phyloP scores from a whole-genome alignment of 495 filamentous ascomycete species.

The Usnea hakonensis region DNA sequence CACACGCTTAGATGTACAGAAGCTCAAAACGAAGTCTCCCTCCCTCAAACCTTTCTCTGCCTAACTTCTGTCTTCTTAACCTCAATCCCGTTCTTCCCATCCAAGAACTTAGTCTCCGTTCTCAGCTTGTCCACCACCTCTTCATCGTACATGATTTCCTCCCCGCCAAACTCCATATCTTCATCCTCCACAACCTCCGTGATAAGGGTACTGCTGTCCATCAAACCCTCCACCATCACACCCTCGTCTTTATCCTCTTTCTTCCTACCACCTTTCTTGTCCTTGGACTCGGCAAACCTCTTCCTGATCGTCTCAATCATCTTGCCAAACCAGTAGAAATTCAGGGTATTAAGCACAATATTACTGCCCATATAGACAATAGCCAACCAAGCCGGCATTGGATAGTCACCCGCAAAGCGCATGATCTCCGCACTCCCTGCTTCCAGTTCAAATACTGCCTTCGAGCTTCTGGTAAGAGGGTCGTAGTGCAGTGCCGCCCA shows the following conservation, averaged over 20 bases:
- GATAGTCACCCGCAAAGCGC: slow-evolving; percentile 41
- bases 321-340: slow-evolving; percentile 94
- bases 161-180: slow-evolving; percentile 27
- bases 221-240: slow-evolving; percentile 23
- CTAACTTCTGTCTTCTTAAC: slow-evolving; percentile 22
- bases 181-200: slow-evolving; percentile 20
- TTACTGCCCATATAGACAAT: slow-evolving; percentile 69
- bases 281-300: slow-evolving; percentile 56
- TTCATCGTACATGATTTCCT: neutral
- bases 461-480: neutral
- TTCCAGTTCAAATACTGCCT: slow-evolving; percentile 10
- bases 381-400: slow-evolving; percentile 75
- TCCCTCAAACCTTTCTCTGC: slow-evolving; percentile 12
- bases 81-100: slow-evolving; percentile 11
- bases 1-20: neutral
- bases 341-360: slow-evolving; percentile 72
- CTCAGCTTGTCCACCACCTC: neutral
- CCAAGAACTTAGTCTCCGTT: neutral
- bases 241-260: slow-evolving; percentile 30
- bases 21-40: neutral
- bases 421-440: slow-evolving; percentile 35
- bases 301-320: slow-evolving; percentile 91
- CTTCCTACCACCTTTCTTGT: slow-evolving; percentile 12
- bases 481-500: slow-evolving; percentile 50
- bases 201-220: slow-evolving; percentile 19